Base-by-base conservation (phyloP, 2,329 filamentous ascomycete species). In the Colletotrichum eleusines region DNA sequence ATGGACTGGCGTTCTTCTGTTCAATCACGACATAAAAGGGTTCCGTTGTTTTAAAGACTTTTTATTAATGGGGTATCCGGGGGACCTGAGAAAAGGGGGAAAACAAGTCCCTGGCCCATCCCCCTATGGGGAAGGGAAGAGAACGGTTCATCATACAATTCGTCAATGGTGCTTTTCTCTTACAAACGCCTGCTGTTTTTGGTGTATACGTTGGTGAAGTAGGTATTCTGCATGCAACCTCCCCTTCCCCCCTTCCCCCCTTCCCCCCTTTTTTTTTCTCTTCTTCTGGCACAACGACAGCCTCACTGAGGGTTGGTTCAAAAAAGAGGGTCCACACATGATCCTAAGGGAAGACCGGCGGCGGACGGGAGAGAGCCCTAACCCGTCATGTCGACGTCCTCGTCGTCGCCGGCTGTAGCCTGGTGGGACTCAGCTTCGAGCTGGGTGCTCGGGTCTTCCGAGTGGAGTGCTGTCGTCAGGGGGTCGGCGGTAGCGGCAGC, bases 361-460 rank as follows among this genome's bases (percentile, higher is more conserved):
- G 16, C 18, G 44, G 23, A 7, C 33, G 0, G 35, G 35, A 12
- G n/a, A 26, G 46, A 20, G 23, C 7, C 33, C 78, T 84, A 88
- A 58, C 84, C 87, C 40, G 81, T 84, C 90, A 92, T 92, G 63
- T 87, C 81, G 40, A 91, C 86, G 76, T 91, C 89, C 11, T 78
- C 82, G 71, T 88, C 85, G 9, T 78, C 76, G 33, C 66, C 66
- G n/a, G 61, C 40, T 12, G 77, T 78, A 23, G 83, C 83, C 73
- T 87, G 85, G 66, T 84, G 82, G 78, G 87, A 86, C 76, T 90
- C 88, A 51, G 85, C 79, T 77, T 87, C 83, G 72, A 90, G 78
- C 78, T 89, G 88, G 58, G 85, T 83, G 68, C 83, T 86, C 3
- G 87, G 85, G 51, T 86, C 86, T 23, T 81, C 80, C 23, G 76